These are phyloP conservation scores for Alloteropsis semialata DNA, from an alignment of 176 grass and related monocot species.

Conservation along the genomic window DNA sequence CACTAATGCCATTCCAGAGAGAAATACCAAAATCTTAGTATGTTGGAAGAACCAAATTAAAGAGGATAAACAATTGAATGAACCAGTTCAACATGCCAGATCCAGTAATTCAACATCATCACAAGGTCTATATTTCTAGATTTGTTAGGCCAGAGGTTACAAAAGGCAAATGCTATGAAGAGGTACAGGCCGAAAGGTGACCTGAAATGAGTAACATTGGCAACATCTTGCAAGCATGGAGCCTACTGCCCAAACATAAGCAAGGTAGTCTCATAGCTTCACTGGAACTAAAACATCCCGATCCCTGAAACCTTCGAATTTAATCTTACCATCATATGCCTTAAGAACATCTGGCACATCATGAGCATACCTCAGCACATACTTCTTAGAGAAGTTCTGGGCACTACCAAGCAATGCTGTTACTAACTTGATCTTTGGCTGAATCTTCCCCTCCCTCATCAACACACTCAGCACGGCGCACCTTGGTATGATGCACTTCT, in stretches of 20 bases:
- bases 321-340: slow-evolving; percentile 50
- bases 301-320: slow-evolving; percentile 39
- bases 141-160: not conserved
- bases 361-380: slow-evolving; percentile 7
- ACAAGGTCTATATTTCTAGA: not conserved
- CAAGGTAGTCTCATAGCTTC: not conserved
- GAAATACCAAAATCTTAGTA: too few species aligned
- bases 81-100: not conserved
- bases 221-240: not conserved
- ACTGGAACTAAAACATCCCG: not conserved
- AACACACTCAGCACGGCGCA: slow-evolving; percentile 46
- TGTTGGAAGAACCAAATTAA: too few species aligned
- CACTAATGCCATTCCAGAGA: not conserved
- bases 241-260: too few species aligned
- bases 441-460: slow-evolving; percentile 35
- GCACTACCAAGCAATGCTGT: not conserved
- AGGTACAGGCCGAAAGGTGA: not conserved
- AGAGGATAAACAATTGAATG: not conserved
- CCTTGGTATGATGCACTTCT: slow-evolving; percentile 46
- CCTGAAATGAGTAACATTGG: not conserved
- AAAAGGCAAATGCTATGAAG: slow-evolving; percentile 12
- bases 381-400: not conserved
- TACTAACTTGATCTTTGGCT: not conserved
- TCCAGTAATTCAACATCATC: not conserved
- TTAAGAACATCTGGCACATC: slow-evolving; percentile 47